Conservation (phyloP, 371 early-diverging fungal genomes). For the Syncephalis plumigaleata region DNA sequence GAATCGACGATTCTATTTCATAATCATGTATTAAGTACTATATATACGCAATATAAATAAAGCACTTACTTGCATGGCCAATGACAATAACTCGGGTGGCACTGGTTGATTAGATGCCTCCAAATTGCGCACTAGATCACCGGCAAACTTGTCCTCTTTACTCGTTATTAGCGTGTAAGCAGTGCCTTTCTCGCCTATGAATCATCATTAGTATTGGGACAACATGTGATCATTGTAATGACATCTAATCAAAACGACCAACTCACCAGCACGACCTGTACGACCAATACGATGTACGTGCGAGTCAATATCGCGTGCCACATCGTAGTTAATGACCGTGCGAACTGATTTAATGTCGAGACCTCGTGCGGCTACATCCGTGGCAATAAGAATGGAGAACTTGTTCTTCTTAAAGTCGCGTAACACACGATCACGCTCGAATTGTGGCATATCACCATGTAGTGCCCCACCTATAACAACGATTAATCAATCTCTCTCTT, state of each 20-base stretch:
- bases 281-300: conserved; percentile 97
- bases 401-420: conserved; percentile 52
- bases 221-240: conserved; percentile 20
- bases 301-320: conserved; percentile 76
- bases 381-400: conserved; percentile 85
- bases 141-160: conserved; percentile 64
- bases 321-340: conserved; percentile 89
- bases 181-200: conserved; percentile 46
- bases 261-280: conserved; percentile 94
- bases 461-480: conserved; percentile 52
- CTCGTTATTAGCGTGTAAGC: conserved; percentile 49
- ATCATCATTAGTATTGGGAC: conserved; percentile 9
- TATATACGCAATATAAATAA: no score
- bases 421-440: conserved; percentile 85
- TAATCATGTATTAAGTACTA: no score
- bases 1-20: no score
- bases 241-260: conserved; percentile 15
- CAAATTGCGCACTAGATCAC: conserved; percentile 52
- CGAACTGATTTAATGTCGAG: conserved; percentile 96
- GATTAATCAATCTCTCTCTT: neutral
- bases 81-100: conserved; percentile 33
- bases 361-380: conserved; percentile 99
- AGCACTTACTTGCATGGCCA: conserved; percentile 39
- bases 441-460: conserved; percentile 96
- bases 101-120: conserved; percentile 45